Conservation (phyloP, 495 filamentous ascomycete genomes). For the Podospora anserina region DNA sequence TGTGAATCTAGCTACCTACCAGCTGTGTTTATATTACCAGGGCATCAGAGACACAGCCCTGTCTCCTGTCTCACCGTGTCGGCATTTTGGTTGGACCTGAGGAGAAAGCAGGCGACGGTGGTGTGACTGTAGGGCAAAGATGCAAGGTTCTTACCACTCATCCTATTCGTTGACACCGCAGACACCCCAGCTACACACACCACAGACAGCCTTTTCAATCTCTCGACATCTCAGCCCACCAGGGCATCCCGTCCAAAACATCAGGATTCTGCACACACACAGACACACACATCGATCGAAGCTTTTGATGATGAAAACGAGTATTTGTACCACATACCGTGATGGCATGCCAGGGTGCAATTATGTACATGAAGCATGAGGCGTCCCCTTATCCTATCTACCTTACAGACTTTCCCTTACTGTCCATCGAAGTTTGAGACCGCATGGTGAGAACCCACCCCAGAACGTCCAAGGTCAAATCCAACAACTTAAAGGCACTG, state of each 20-base stretch:
- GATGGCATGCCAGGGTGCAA: not conserved
- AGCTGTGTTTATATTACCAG: not conserved
- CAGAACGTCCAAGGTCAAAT: no score
- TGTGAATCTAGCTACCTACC: no score
- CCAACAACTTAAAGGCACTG: slow-evolving; percentile 38
- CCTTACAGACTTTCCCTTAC: no score
- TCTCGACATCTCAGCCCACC: no score
- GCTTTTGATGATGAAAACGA: not conserved
- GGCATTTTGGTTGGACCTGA: not conserved
- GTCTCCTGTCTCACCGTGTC: not conserved
- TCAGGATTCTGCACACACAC: no score
- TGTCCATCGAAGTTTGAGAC: no score
- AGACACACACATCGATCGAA: no score
- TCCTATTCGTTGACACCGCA: not conserved
- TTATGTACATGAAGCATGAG: not conserved
- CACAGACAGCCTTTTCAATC: no score
- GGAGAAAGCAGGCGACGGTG: not conserved
- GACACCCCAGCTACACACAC: no score
- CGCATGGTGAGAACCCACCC: no score
- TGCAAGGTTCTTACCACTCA: not conserved
- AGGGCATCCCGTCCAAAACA: no score
- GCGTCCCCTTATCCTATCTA: slow-evolving; percentile 3
- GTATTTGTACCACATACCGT: not conserved
- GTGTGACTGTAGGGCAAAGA: not conserved
- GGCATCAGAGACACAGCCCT: not conserved